Evolutionary conservation across 768 basidiomycete genomes (phyloP).

Genomic region (Leccinellum rugosiceps): DNA sequence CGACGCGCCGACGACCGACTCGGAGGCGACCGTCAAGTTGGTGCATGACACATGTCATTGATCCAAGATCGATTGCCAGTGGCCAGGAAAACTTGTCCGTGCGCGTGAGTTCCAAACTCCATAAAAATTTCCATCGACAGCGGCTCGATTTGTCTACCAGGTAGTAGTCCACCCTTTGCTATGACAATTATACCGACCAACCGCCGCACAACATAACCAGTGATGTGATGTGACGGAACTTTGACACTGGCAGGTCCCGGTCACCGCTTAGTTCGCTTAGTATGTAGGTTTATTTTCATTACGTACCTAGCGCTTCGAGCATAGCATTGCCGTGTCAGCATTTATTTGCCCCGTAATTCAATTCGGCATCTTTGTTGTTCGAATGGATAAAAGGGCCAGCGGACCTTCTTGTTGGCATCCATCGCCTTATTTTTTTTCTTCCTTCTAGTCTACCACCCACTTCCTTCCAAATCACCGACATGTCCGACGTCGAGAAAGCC

Average conservation of each 20-base stretch:
- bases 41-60: background rate
- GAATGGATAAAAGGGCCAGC: constrained; percentile 17
- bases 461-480: constrained; percentile 7
- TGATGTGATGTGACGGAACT: background rate
- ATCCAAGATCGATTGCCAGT: background rate
- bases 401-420: background rate
- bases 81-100: background rate
- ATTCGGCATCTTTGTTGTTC: constrained; percentile 15
- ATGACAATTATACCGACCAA: background rate
- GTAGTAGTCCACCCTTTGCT: background rate
- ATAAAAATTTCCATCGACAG: background rate
- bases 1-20: no score
- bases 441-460: background rate
- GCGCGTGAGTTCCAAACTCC: background rate
- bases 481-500: constrained; percentile 39
- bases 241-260: background rate
- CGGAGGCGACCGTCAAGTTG: background rate
- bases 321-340: constrained; percentile 20
- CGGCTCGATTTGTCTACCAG: background rate
- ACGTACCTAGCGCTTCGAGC: constrained; percentile 3
- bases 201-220: background rate
- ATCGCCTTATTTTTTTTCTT: background rate
- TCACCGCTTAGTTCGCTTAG: background rate
- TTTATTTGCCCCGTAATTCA: constrained; percentile 12
- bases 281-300: background rate